These are phyloP conservation scores for Populus euphratica DNA, from an alignment of 345 rosid genomes.

Conservation along the genomic window DNA sequence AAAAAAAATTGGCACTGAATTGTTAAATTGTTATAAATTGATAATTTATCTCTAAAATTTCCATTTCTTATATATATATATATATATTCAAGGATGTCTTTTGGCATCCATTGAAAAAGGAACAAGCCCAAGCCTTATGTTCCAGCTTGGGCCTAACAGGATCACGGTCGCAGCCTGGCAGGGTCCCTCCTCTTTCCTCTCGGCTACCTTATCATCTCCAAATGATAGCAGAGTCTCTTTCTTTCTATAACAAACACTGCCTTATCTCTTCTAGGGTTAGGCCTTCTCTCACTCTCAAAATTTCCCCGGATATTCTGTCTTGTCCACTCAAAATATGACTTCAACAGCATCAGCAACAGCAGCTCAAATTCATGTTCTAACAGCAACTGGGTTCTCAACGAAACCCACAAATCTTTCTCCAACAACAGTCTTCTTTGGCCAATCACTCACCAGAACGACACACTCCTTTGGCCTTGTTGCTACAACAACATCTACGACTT, in stretches of 20 bases:
- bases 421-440: background rate
- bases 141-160: background rate
- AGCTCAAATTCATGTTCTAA: background rate
- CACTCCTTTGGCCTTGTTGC: background rate
- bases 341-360: background rate
- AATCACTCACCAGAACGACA: background rate
- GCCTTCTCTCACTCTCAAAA: background rate
- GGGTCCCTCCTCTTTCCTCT: background rate
- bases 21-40: too few species aligned
- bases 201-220: background rate
- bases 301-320: background rate
- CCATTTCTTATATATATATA: too few species aligned
- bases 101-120: background rate
- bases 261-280: background rate
- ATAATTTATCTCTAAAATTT: too few species aligned
- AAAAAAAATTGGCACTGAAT: background rate
- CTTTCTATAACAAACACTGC: background rate
- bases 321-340: background rate
- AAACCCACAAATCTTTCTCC: constrained; percentile 7
- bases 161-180: background rate
- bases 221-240: background rate
- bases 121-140: background rate
- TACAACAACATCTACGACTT: background rate
- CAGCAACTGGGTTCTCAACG: background rate
- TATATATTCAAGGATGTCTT: too few species aligned